phyloP scores from a whole-genome alignment of 805 yeast genomes.

The Starmerella stigmatis region DNA sequence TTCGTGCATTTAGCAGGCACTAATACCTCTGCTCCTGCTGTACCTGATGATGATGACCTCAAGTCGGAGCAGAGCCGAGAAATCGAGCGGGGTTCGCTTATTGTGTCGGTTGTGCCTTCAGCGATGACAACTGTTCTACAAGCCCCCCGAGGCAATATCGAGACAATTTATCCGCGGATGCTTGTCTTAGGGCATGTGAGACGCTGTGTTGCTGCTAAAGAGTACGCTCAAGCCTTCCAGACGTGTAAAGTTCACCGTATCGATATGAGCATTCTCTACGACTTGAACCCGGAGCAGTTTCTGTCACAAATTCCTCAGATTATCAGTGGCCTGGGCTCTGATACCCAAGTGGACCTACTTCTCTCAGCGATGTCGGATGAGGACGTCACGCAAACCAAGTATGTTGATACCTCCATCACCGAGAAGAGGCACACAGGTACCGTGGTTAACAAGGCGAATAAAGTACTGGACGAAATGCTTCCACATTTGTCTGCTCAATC shows the following conservation, averaged over 20 bases:
- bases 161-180: slow-evolving; percentile 85
- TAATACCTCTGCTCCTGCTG: slow-evolving; percentile 12
- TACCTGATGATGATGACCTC: slow-evolving; percentile 26
- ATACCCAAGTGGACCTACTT: slow-evolving; percentile 75
- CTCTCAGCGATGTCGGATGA: slow-evolving; percentile 78
- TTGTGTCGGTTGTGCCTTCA: slow-evolving; percentile 73
- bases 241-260: slow-evolving; percentile 86
- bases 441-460: slow-evolving; percentile 45
- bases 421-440: background rate
- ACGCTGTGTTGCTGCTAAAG: slow-evolving; percentile 44
- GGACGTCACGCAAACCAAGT: slow-evolving; percentile 72
- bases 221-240: slow-evolving; percentile 64
- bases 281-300: slow-evolving; percentile 67
- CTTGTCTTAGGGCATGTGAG: slow-evolving; percentile 82
- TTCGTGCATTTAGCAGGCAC: slow-evolving; percentile 57
- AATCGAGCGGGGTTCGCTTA: slow-evolving; percentile 83
- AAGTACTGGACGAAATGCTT: slow-evolving; percentile 57
- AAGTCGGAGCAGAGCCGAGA: slow-evolving; percentile 76
- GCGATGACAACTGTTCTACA: slow-evolving; percentile 74
- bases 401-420: slow-evolving; percentile 50
- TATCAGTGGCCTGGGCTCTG: slow-evolving; percentile 55
- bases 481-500: slow-evolving; percentile 32
- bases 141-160: slow-evolving; percentile 93
- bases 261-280: slow-evolving; percentile 80
- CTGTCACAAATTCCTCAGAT: slow-evolving; percentile 52